Percentiles rank a stretch among this genome's conserved stretches.
phyloP scores from a whole-genome alignment of 495 filamentous ascomycete genomes.

The Sordaria brevicollis region DNA sequence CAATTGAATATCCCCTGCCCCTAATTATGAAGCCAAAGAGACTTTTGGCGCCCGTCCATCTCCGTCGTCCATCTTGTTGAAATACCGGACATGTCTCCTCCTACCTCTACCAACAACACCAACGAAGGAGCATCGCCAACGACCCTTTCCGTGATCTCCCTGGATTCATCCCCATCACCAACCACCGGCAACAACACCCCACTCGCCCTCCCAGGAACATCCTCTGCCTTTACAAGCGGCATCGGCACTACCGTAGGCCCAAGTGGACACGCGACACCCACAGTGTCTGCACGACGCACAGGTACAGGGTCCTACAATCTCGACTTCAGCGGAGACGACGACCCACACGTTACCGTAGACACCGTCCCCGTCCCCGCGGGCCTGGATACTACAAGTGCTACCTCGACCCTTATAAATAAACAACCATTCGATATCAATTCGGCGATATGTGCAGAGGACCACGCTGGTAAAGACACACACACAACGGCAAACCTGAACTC shows the following conservation, averaged over 20 bases:
- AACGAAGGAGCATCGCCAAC: neutral
- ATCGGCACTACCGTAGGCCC: neutral
- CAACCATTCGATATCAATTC: neutral
- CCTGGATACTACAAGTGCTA: neutral
- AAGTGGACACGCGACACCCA: slow-evolving; percentile 7
- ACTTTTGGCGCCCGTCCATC: neutral
- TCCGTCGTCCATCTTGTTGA: neutral
- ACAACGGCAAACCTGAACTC: neutral
- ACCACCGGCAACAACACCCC: neutral
- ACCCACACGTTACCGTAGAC: neutral
- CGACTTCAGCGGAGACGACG: neutral
- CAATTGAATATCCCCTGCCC: neutral
- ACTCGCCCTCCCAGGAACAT: neutral
- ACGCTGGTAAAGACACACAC: neutral
- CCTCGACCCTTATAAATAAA: neutral
- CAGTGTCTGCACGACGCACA: neutral
- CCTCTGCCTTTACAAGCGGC: neutral
- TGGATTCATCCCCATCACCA: neutral
- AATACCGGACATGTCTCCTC: neutral
- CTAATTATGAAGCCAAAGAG: neutral
- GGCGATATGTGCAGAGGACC: neutral
- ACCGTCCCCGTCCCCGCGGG: neutral
- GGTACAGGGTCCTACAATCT: neutral
- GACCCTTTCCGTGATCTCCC: neutral
- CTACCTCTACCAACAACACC: too few species aligned